phyloP scores from a whole-genome alignment of 306 rosid species.

The Quillaja saponaria region DNA sequence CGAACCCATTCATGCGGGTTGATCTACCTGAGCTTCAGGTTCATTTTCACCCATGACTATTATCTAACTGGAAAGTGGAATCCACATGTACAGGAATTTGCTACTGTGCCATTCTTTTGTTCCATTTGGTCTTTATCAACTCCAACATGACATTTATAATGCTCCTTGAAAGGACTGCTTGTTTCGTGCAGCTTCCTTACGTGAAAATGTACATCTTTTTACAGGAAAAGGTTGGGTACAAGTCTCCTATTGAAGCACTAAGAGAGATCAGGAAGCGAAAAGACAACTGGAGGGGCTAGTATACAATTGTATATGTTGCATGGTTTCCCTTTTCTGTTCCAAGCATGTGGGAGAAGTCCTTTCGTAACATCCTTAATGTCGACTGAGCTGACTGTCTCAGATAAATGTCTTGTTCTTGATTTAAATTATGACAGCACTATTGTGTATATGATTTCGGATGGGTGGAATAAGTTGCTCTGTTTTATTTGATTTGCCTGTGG shows the following conservation, averaged over 20 bases:
- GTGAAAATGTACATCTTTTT: background rate
- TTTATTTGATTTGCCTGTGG: no score
- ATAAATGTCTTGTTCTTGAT: no score
- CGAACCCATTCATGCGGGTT: conserved; percentile 75
- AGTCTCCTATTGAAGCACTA: conserved; percentile 66
- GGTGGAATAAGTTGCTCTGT: no score
- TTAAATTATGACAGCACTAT: no score
- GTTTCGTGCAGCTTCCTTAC: no score
- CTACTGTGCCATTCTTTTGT: conserved; percentile 11
- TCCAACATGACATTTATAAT: background rate
- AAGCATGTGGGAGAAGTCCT: no score
- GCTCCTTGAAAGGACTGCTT: conserved; percentile 17
- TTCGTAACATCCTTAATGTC: no score
- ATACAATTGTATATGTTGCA: no score
- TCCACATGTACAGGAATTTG: conserved; percentile 1
- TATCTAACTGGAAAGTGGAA: conserved; percentile 12
- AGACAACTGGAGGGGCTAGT: conserved; percentile 86
- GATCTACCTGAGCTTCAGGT: conserved; percentile 83
- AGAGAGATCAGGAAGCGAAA: conserved; percentile 63
- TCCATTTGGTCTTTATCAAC: background rate
- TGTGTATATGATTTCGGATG: no score
- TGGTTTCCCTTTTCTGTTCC: no score
- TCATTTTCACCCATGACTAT: no score
- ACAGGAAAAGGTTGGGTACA: conserved; percentile 59
- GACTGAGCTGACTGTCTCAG: no score